Evolutionary conservation across 2,329 filamentous ascomycete species (phyloP), one percentile per base, ranked within the genome.

Genomic region (Pyricularia sp.): DNA sequence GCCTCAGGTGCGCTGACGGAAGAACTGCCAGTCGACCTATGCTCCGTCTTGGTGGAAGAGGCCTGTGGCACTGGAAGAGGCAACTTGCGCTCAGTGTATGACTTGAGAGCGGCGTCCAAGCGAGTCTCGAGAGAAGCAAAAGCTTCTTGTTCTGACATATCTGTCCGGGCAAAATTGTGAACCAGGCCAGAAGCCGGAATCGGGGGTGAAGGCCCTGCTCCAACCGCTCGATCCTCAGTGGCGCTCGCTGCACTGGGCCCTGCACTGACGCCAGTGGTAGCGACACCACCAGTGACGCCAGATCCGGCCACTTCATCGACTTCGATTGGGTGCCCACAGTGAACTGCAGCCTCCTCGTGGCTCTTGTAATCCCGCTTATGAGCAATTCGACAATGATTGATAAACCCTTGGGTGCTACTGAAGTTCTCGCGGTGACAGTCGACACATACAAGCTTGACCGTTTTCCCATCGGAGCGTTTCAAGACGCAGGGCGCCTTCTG

Each of bases 361-460:
- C 93, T 97, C 80, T 97, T 94, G 83, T 94, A 98, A 72, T 96
- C 93, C 70, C 92, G 87, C 77, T 91, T 92, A 80, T 99, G 95
- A 30, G 94, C 93, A 74, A 99, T 98, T 69, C 95, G 93, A 77
- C 94, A 98, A 77, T 99, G 95, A 76, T 99, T 99, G 81, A 99
- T 95, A 80, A 98, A 98, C n/a, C 95, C 95, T 79, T 98, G 95
- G 0, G 94, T 96, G 81, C 94, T 98, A 69, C 91, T 94, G 76
- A 98, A 98, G 78, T 97, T 92, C 77, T 93, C 92, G 72, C 94
- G 87, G 66, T 93, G 86, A 79, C 95, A 98, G 78, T 95, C 91
- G 70, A 92, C 80, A 82, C 95, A 99, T 71, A 97, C 90, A 66
- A 98, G 85, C 79, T 97, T 96, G 72, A 98, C 94, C 72, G 90